Evolutionary conservation across 2,329 filamentous ascomycete species (phyloP).

Genomic region (Coniella lustricola): DNA sequence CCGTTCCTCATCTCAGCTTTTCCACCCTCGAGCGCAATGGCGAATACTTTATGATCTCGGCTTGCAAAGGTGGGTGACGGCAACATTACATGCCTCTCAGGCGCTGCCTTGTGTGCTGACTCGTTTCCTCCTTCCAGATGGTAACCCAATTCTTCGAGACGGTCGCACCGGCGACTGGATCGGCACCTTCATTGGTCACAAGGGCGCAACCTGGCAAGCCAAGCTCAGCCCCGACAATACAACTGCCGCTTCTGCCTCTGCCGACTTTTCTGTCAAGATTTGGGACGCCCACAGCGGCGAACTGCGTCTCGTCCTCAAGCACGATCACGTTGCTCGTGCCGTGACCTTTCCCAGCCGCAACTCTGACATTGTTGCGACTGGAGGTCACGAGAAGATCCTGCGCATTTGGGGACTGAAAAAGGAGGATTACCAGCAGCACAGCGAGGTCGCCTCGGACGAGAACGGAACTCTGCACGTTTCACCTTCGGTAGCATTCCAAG

Average conservation of each 20-base stretch:
- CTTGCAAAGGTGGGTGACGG: conserved; percentile 65
- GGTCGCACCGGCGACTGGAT: conserved; percentile 97
- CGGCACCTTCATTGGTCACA: conserved; percentile 95
- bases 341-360: conserved; percentile 81
- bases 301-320: conserved; percentile 76
- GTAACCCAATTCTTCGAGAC: conserved; percentile 96
- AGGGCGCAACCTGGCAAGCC: conserved; percentile 96
- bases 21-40: conserved; percentile 76
- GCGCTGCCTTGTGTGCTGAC: background rate
- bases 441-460: conserved; percentile 24
- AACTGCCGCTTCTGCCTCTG: conserved; percentile 85
- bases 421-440: conserved; percentile 49
- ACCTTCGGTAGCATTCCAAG: conserved; percentile 68
- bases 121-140: conserved; percentile 53
- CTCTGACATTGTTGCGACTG: conserved; percentile 81
- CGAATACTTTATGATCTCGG: conserved; percentile 86
- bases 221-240: conserved; percentile 81
- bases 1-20: conserved; percentile 86
- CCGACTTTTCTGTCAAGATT: conserved; percentile 93
- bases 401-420: conserved; percentile 77
- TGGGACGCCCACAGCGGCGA: conserved; percentile 97
- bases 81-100: no score
- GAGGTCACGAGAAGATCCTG: conserved; percentile 93
- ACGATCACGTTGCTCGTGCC: conserved; percentile 91
- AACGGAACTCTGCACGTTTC: conserved; percentile 38